Base-by-base conservation (phyloP, 257 asterid genomes). In the Capsicum pubescens region DNA sequence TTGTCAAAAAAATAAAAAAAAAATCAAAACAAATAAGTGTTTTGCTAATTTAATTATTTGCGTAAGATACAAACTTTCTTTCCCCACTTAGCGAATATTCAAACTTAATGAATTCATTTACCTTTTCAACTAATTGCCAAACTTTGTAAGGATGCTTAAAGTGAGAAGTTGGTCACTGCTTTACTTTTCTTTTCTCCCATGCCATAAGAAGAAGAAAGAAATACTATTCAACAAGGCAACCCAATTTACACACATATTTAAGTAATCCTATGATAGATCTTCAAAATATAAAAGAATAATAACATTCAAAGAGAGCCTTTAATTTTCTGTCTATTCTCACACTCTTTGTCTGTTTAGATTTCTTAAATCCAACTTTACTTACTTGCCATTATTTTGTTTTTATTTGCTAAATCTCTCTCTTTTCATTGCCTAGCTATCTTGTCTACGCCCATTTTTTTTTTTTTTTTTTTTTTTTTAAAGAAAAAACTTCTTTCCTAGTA, bases 121-220 rank as follows among this genome's bases (percentile, higher is more conserved):
- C 39, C 21, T 58, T 81, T 61, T 61, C 50, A 66, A 76, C 57
- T 21, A 81, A 81, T 44, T 56, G 52, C 54, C 87, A 77, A 84
- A 78, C 84, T 76, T 66, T 58, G 86, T 35, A 82, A 54, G 87
- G 88, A 87, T 85, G 82, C 88, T 67, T 79, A 88, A 84, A 86
- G 85, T 88, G 81, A 80, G 84, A 83, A 84, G 86, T 86, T 86
- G 86, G 89, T 88, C 48, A 86, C 87, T 84, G 86, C 83, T 84
- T 13, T 88, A 77, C 89, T 84, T 88, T 84, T 59, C 83, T 71
- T 83, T 74, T 59, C 79, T 84, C 84, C 50, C 87, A 77, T 78
- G 32, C 57, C 17, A 26, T 11, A 54, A 76, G 16, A 82, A 72
- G 56, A 21, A 64, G 9, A 15, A 74, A 63, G 1, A 10, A 64